Evolutionary conservation across 2,329 filamentous ascomycete genomes (phyloP).

Genomic region (Aspergillus sp.): DNA sequence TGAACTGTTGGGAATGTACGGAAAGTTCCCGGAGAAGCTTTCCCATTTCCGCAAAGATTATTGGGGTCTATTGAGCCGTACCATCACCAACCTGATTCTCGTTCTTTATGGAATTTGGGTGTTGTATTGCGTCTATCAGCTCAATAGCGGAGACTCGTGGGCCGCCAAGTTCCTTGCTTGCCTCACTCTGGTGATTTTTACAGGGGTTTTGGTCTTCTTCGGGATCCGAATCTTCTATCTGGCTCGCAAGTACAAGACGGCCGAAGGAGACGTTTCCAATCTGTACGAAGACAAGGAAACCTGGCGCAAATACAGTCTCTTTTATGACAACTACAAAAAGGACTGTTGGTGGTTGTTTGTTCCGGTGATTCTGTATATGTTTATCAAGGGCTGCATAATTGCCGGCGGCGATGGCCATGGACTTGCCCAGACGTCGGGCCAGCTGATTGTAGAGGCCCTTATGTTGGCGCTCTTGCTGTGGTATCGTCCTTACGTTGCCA

Average conservation of each 20-base stretch:
- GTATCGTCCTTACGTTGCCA: constrained; percentile 77
- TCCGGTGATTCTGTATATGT: constrained; percentile 80
- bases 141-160: constrained; percentile 90
- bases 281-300: constrained; percentile 83
- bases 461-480: constrained; percentile 75
- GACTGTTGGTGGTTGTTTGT: constrained; percentile 97
- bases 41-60: constrained; percentile 88
- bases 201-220: constrained; percentile 71
- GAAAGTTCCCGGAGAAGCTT: constrained; percentile 71
- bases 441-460: constrained; percentile 70
- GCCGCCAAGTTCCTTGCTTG: constrained; percentile 76
- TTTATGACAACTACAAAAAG: constrained; percentile 93
- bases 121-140: constrained; percentile 92
- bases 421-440: constrained; percentile 67
- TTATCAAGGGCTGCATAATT: constrained; percentile 77
- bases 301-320: constrained; percentile 93
- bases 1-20: constrained; percentile 84
- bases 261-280: constrained; percentile 61
- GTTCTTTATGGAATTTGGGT: constrained; percentile 93
- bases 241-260: constrained; percentile 63
- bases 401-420: constrained; percentile 81
- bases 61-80: constrained; percentile 84
- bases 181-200: constrained; percentile 73
- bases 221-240: constrained; percentile 72
- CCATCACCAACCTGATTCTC: constrained; percentile 82